phyloP scores from a whole-genome alignment of 768 basidiomycete genomes.

The Podaxis sp. region DNA sequence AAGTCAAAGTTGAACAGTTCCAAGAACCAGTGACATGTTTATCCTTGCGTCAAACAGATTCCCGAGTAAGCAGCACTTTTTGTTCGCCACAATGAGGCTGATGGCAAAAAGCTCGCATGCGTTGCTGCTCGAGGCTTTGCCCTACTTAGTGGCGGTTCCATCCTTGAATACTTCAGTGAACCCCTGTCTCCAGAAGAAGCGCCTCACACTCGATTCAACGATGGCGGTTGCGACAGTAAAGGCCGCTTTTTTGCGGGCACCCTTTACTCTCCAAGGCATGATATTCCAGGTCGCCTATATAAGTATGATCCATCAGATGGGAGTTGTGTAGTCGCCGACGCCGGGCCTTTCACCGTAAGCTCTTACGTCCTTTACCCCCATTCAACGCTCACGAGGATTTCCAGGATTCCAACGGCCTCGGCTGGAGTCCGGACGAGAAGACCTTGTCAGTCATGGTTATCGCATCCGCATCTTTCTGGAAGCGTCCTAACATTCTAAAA shows the following conservation, averaged over 20 bases:
- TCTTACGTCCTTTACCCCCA: not conserved
- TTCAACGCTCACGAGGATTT: slow-evolving; percentile 12
- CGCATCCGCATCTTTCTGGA: not conserved
- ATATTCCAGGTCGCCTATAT: slow-evolving; percentile 57
- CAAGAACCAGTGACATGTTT: slow-evolving; percentile 59
- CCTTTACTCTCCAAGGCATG: slow-evolving; percentile 47
- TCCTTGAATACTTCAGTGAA: slow-evolving; percentile 47
- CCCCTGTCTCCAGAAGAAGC: slow-evolving; percentile 46
- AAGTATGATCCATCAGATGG: slow-evolving; percentile 52
- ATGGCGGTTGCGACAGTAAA: slow-evolving; percentile 64
- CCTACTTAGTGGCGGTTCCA: slow-evolving; percentile 42
- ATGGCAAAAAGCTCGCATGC: slow-evolving; percentile 49
- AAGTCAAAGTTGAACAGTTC: slow-evolving; percentile 47
- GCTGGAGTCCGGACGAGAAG: slow-evolving; percentile 62
- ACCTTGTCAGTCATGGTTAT: slow-evolving; percentile 46
- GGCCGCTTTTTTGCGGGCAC: slow-evolving; percentile 73
- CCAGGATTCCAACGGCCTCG: slow-evolving; percentile 65
- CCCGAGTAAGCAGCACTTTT: slow-evolving; percentile 38
- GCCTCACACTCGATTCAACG: slow-evolving; percentile 62
- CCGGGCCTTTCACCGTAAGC: slow-evolving; percentile 65
- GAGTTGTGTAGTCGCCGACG: slow-evolving; percentile 53
- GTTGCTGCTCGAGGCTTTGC: slow-evolving; percentile 60
- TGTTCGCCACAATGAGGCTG: slow-evolving; percentile 8
- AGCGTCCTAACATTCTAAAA: slow-evolving; percentile 13
- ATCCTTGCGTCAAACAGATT: slow-evolving; percentile 45